Evolutionary conservation across 805 yeast species (phyloP), one percentile per base, ranked within the genome.

Genomic region (Nakazawaea peltata): DNA sequence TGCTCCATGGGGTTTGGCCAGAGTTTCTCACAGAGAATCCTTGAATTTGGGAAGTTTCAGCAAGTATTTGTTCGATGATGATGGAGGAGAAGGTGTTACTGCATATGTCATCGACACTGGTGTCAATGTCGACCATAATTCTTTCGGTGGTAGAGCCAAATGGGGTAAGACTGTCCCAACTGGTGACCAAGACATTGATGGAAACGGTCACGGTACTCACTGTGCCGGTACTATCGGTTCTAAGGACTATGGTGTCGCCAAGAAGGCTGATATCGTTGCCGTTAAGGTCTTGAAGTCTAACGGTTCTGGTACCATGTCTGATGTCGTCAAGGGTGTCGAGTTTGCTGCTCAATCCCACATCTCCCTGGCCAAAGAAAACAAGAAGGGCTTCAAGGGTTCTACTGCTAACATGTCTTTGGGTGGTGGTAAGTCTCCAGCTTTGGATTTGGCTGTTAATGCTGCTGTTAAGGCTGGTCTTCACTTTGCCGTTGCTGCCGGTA

Each of bases 401-500:
- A 76, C 87, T 17, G 90, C 87, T 32, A 92, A 90, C 65, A 85
- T 87, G 90, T 87, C 96, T 12, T 68, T 88, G 41, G 95, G 95
- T 51, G 96, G 96, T 56, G 94, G 94, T 50, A 81, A 78, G 52
- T 83, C 95, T 3, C 82, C 86, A 33, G 77, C 95, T 7, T 71
- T 88, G 47, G 94, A 86, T 53, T 49, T 77, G 57, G 95, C 95
- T 38, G 94, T 84, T 30, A 77, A 84, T 48, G 95, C 95, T 30
- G 96, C 94, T 26, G 86, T 84, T 33, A 69, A 74, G 44, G 82
- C 88, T 22, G 97, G 96, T 49, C 62, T 90, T 41, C 92, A 85
- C 56, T 81, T 90, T 56, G 94, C 95, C 25, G 95, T 86, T 44
- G 97, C 97, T 33, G 96, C 97, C 21, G 97, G 97, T 63, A 88